Percentiles rank a stretch among this genome's conserved stretches.
Conservation (phyloP, 2,329 filamentous ascomycete species). For the Fusarium kyushuense region DNA sequence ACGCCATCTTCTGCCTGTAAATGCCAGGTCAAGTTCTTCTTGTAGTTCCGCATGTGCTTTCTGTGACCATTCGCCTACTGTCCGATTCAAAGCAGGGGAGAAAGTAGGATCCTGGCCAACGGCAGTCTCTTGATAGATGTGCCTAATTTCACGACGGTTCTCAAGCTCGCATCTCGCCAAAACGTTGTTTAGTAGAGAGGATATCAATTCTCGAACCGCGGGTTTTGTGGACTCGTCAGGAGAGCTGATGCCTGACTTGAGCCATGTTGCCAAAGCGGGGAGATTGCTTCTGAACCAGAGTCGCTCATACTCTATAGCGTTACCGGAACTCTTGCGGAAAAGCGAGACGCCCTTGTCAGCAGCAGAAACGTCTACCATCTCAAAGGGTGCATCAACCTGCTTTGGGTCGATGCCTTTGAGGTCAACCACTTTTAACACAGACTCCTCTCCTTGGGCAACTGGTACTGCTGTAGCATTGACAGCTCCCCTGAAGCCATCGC, state of each 20-base stretch:
- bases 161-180: constrained; percentile 63
- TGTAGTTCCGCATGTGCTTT: constrained; percentile 85
- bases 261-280: constrained; percentile 73
- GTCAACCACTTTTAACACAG: constrained; percentile 69
- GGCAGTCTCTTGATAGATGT: constrained; percentile 48
- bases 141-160: constrained; percentile 52
- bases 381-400: constrained; percentile 58
- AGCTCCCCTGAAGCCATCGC: constrained; percentile 77
- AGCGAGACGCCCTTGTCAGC: constrained; percentile 73
- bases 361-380: constrained; percentile 71
- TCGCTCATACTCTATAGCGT: constrained; percentile 78
- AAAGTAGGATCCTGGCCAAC: constrained; percentile 48
- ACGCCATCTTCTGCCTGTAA: constrained; percentile 80
- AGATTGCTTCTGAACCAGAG: constrained; percentile 81
- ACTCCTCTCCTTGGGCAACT: constrained; percentile 53
- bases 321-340: constrained; percentile 76
- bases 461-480: constrained; percentile 63
- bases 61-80: constrained; percentile 80
- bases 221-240: constrained; percentile 68
- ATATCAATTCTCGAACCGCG: constrained; percentile 73
- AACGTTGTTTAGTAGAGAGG: constrained; percentile 72
- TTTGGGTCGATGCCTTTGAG: constrained; percentile 60
- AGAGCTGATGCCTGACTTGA: constrained; percentile 63
- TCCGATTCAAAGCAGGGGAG: constrained; percentile 64
- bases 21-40: constrained; percentile 80